Conservation (phyloP, 768 basidiomycete species). For the Dioszegia aurantiaca region DNA sequence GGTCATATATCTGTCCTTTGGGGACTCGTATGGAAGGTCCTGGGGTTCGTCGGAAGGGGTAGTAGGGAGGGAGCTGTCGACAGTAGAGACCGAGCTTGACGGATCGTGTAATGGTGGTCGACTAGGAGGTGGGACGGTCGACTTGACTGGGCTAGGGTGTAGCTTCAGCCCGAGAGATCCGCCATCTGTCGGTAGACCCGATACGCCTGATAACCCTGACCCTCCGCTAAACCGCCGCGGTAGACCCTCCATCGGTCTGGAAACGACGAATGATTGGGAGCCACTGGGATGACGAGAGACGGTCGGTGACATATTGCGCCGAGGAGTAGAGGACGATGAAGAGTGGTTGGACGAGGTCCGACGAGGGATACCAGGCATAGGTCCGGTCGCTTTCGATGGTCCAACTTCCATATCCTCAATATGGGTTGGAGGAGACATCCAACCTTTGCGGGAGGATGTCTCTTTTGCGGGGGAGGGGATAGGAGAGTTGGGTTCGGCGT, state of each 20-base stretch:
- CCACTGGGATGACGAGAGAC: conserved; percentile 28
- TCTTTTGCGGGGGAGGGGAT: conserved; percentile 39
- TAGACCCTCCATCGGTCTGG: conserved; percentile 37
- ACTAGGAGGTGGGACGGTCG: conserved; percentile 10
- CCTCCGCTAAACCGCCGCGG: conserved; percentile 25
- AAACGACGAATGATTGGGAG: conserved; percentile 23
- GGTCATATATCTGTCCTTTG: background rate
- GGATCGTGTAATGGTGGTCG: conserved; percentile 26
- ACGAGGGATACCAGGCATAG: conserved; percentile 48
- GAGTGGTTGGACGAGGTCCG: conserved; percentile 31
- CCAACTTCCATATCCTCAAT: conserved; percentile 28
- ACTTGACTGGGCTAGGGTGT: conserved; percentile 31
- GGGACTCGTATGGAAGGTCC: background rate
- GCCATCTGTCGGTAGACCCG: conserved; percentile 24
- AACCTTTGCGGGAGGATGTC: conserved; percentile 27
- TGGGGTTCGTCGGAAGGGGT: conserved; percentile 38
- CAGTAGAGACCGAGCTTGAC: conserved; percentile 38
- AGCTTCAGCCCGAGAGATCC: conserved; percentile 39
- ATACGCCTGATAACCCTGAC: background rate
- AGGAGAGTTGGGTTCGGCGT: conserved; percentile 46
- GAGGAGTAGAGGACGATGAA: conserved; percentile 28
- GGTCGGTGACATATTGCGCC: conserved; percentile 23
- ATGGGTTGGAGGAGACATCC: conserved; percentile 25
- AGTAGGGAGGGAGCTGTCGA: conserved; percentile 32
- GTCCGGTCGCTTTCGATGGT: conserved; percentile 22